Conservation (phyloP, 176 grass and related monocot species). For the Carex scoparia region DNA sequence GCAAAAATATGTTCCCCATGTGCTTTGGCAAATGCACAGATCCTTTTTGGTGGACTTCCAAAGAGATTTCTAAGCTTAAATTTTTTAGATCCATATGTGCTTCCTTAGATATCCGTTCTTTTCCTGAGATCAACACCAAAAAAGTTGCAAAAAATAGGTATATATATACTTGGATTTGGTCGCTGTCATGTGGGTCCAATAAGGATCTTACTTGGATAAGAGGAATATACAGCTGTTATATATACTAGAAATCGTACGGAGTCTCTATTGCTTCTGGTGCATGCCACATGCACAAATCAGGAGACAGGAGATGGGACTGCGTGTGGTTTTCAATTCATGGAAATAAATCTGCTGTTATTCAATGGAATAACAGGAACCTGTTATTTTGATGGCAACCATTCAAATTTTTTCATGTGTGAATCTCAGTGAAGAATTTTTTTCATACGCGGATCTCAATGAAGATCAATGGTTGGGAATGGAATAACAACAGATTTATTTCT, state of each 20-base stretch:
- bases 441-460: no score
- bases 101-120: not conserved
- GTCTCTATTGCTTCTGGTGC: not conserved
- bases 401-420: no score
- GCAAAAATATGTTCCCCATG: not conserved
- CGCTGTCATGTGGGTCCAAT: not conserved
- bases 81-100: not conserved
- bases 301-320: not conserved
- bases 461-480: no score
- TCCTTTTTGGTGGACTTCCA: not conserved
- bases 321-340: not conserved
- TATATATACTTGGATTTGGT: not conserved
- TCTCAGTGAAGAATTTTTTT: no score
- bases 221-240: conserved; percentile 11
- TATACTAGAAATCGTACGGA: not conserved
- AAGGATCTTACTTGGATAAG: not conserved
- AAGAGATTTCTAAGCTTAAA: not conserved
- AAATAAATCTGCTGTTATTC: no score
- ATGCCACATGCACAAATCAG: conserved; percentile 1
- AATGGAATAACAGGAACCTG: no score
- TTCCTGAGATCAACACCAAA: not conserved
- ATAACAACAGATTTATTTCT: no score
- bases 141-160: not conserved
- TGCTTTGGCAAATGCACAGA: not conserved
- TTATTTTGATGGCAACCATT: no score